Evolutionary conservation across 176 grass and related monocot genomes (phyloP).

Genomic region (Carex kokanica): DNA sequence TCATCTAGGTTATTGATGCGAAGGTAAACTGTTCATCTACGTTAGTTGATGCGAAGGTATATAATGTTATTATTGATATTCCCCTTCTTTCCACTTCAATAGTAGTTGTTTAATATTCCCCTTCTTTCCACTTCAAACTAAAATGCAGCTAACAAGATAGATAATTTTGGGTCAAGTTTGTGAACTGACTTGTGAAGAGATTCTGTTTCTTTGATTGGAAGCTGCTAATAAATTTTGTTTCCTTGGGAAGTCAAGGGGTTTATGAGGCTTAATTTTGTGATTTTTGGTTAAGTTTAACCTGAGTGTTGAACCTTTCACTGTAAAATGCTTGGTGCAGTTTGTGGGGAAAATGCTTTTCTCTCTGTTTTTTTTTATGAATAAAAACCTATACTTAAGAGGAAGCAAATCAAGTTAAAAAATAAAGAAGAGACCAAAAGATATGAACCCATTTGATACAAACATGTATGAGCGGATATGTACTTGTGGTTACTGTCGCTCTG

Average conservation of each 20-base stretch:
- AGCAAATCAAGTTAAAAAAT: not conserved
- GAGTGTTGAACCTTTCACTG: not conserved
- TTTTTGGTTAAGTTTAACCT: not conserved
- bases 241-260: not conserved
- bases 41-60: not conserved
- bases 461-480: not conserved
- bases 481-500: not conserved
- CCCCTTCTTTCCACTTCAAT: too few relatives aligned
- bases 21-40: not conserved
- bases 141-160: not conserved
- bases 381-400: not conserved
- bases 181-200: not conserved
- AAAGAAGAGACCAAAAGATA: not conserved
- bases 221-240: not conserved
- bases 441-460: not conserved
- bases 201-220: not conserved
- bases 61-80: not conserved
- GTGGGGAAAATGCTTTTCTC: not conserved
- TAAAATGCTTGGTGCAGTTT: not conserved
- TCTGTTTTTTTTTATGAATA: not conserved
- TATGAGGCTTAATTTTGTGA: not conserved
- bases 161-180: conserved; percentile 7
- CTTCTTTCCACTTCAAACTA: not conserved
- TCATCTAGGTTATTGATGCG: not conserved
- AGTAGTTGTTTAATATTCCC: not conserved